Conservation (phyloP, 176 grass and related monocot species). For the Coix lacrymajobi region DNA sequence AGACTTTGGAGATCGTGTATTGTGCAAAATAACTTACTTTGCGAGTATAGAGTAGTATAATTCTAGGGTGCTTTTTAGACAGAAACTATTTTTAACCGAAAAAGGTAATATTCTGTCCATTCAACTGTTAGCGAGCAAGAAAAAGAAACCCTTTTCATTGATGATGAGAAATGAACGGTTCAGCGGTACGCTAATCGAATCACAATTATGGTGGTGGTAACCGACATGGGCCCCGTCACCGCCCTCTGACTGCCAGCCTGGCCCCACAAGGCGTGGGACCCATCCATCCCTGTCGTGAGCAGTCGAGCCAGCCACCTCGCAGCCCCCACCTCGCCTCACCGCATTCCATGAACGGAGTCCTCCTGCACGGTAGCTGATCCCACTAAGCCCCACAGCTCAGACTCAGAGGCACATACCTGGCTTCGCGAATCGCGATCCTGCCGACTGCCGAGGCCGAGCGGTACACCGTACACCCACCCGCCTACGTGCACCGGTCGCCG, state of each 20-base stretch:
- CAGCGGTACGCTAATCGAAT: background rate
- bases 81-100: too few relatives aligned
- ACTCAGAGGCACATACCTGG: background rate
- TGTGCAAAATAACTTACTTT: too few relatives aligned
- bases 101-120: too few relatives aligned
- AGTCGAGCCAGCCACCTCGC: background rate
- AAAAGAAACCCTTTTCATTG: too few relatives aligned
- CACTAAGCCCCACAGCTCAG: background rate
- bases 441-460: too few relatives aligned
- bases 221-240: background rate
- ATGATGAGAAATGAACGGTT: background rate
- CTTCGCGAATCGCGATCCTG: too few relatives aligned
- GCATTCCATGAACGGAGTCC: background rate
- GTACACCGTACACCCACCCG: too few relatives aligned
- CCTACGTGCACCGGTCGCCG: background rate
- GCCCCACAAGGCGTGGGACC: background rate
- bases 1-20: too few relatives aligned
- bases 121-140: too few relatives aligned
- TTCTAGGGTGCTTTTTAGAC: too few relatives aligned
- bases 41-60: too few relatives aligned
- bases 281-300: background rate
- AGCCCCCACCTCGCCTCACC: background rate
- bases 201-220: background rate
- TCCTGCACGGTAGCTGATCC: background rate
- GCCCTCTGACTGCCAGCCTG: background rate